Base-by-base conservation (phyloP, 2,329 filamentous ascomycete species). In the Penicillium occitanis region DNA sequence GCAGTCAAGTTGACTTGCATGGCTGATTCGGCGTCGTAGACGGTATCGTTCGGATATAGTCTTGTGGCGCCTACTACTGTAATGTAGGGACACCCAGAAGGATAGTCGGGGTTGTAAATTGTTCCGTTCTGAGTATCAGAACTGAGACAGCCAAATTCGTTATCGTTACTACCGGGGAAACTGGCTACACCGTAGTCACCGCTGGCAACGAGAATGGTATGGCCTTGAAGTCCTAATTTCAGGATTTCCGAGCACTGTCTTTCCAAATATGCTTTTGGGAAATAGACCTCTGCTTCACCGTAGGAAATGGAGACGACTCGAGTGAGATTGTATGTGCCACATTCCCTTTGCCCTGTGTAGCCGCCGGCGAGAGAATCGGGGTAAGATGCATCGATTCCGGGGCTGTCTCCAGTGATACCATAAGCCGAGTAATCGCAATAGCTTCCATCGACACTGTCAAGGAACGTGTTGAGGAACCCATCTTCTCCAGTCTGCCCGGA, bases 231-330 rank as follows among this genome's bases (percentile, higher is more conserved):
- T 5, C 79, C 82, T 0, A 86, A 80, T 72, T 86, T 86, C 71
- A 86, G 76, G 69, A 84, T 82, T 35, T 80, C 78, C 50, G 76
- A 76, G 69, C 79, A 81, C 66, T 81, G 79, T 3, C 79, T 74
- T 68, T 83, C 77, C 69, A 86, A 83, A 74, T 88, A 88, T 68
- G 75, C 77, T 7, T 80, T 75, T 0, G 86, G 85, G 19, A 87
- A 77, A 25, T 83, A 82, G 6, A 76, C 75, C 73, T 88, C 86
- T 51, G 83, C 79, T 51, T 82, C 82, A 57, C 84, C 85, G 72
- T 87, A 87, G 3, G 82, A 85, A 69, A 88, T 84, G 50, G 80
- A 82, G 67, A 87, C 81, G 11, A 87, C 85, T 68, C 86, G 85
- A 10, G 85, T 84, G 2, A 84, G 83, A 69, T 82, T 57, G 51